Evolutionary conservation across 345 rosid genomes (phyloP).

Genomic region (Euphorbia pulcherrima): DNA sequence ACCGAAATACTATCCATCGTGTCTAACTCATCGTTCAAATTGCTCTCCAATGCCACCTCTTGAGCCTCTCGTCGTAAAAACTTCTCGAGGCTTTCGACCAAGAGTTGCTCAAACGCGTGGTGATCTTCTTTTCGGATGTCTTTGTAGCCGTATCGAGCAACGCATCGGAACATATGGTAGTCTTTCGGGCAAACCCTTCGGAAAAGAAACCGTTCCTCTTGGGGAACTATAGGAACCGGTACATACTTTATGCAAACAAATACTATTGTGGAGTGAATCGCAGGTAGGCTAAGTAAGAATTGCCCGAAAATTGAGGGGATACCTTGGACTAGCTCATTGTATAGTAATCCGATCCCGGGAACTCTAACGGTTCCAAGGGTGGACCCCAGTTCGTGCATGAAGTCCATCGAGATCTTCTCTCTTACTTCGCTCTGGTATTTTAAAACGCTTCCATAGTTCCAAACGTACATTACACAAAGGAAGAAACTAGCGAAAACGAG

Average conservation of each 20-base stretch:
- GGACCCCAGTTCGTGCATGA: slow-evolving; percentile 81
- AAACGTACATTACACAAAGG: slow-evolving; percentile 75
- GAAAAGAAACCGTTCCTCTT: slow-evolving; percentile 82
- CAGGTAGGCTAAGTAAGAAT: slow-evolving; percentile 80
- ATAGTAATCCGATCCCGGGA: slow-evolving; percentile 82
- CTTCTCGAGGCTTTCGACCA: slow-evolving; percentile 74
- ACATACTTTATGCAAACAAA: slow-evolving; percentile 94
- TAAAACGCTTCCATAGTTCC: slow-evolving; percentile 94
- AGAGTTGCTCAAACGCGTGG: slow-evolving; percentile 70
- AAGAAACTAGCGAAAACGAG: slow-evolving; percentile 70
- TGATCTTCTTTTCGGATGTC: slow-evolving; percentile 85
- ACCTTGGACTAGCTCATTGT: slow-evolving; percentile 88
- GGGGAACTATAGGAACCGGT: slow-evolving; percentile 88
- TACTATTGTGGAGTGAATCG: slow-evolving; percentile 80
- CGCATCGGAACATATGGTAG: slow-evolving; percentile 85
- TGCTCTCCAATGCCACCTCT: slow-evolving; percentile 72
- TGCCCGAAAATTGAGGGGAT: slow-evolving; percentile 85
- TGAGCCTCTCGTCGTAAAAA: slow-evolving; percentile 72
- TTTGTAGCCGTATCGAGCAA: slow-evolving; percentile 92
- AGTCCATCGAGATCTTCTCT: slow-evolving; percentile 81
- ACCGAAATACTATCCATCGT: slow-evolving; percentile 40
- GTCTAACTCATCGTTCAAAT: slow-evolving; percentile 41
- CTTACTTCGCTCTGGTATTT: slow-evolving; percentile 91
- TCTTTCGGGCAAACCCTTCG: slow-evolving; percentile 86
- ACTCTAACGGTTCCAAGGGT: slow-evolving; percentile 75